phyloP scores from a whole-genome alignment of 805 yeast species.

The Wilhelminamyces savonicus region DNA sequence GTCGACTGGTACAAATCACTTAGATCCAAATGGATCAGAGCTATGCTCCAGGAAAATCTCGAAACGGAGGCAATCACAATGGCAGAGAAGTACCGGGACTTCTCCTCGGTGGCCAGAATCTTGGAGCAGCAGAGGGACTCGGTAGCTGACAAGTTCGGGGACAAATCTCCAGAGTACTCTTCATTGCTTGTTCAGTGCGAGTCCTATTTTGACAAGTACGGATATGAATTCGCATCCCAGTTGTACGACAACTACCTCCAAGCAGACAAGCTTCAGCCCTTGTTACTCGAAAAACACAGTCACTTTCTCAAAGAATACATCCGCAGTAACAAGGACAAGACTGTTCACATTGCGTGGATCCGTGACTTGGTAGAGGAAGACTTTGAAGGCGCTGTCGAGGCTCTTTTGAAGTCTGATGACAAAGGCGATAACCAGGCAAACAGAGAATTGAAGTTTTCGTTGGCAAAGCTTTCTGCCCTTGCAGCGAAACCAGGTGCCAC shows the following conservation, averaged over 20 bases:
- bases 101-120: constrained; percentile 53
- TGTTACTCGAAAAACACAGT: constrained; percentile 50
- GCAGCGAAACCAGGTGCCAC: constrained; percentile 24
- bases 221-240: constrained; percentile 60
- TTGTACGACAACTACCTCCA: constrained; percentile 55
- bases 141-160: constrained; percentile 13
- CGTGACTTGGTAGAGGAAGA: constrained; percentile 48
- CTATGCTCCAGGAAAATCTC: constrained; percentile 45
- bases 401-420: constrained; percentile 38
- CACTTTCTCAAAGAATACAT: constrained; percentile 49
- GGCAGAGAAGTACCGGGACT: constrained; percentile 62
- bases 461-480: constrained; percentile 64
- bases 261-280: constrained; percentile 42
- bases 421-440: constrained; percentile 36
- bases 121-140: constrained; percentile 27
- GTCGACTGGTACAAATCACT: constrained; percentile 25
- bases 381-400: constrained; percentile 44
- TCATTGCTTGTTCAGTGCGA: constrained; percentile 26
- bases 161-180: constrained; percentile 8
- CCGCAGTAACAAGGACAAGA: constrained; percentile 29
- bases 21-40: constrained; percentile 50
- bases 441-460: constrained; percentile 53
- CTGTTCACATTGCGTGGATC: constrained; percentile 67
- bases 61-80: constrained; percentile 51
- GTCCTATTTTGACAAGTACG: constrained; percentile 53